Evolutionary conservation across 768 basidiomycete genomes (phyloP).

Genomic region (Rhodotorula babjevae): DNA sequence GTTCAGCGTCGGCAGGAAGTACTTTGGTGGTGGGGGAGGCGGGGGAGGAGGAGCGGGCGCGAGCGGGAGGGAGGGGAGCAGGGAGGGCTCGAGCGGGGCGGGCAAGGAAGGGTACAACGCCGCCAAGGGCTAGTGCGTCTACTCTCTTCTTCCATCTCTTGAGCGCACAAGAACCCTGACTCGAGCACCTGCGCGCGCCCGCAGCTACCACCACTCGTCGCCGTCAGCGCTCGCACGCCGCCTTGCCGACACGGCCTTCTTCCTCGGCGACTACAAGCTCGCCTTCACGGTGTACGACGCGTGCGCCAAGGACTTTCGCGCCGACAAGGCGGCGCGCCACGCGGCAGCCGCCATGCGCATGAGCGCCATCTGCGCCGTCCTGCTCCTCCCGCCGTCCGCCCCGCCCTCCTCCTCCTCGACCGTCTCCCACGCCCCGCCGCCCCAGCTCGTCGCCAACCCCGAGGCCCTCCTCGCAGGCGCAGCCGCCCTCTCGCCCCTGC

Average conservation of each 20-base stretch:
- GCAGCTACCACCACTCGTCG: slow-evolving; percentile 46
- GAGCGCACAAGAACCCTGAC: no score
- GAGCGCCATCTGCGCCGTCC: slow-evolving; percentile 50
- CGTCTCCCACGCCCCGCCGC: no score
- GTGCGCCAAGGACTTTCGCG: slow-evolving; percentile 64
- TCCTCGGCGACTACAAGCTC: slow-evolving; percentile 81
- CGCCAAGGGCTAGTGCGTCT: slow-evolving; percentile 47
- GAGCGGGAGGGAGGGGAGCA: slow-evolving; percentile 19
- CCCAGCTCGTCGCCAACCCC: neutral
- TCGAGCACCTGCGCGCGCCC: neutral
- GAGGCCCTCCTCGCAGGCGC: slow-evolving; percentile 46
- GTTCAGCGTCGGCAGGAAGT: slow-evolving; percentile 49
- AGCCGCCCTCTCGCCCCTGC: slow-evolving; percentile 1
- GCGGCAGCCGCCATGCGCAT: slow-evolving; percentile 76
- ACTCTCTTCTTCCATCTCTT: neutral
- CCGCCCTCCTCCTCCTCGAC: neutral
- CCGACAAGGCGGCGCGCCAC: slow-evolving; percentile 48
- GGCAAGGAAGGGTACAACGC: slow-evolving; percentile 43
- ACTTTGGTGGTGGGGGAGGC: slow-evolving; percentile 46
- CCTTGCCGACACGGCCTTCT: slow-evolving; percentile 92
- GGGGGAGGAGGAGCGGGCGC: neutral
- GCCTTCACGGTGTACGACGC: slow-evolving; percentile 80
- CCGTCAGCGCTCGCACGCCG: slow-evolving; percentile 55
- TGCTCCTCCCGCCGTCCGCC: slow-evolving; percentile 37
- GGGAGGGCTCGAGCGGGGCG: slow-evolving; percentile 9